A percentile compares a stretch with the other conserved stretches of the same genome.
Evolutionary conservation across 345 rosid species (phyloP).

Genomic region (Lepidium aucheri): DNA sequence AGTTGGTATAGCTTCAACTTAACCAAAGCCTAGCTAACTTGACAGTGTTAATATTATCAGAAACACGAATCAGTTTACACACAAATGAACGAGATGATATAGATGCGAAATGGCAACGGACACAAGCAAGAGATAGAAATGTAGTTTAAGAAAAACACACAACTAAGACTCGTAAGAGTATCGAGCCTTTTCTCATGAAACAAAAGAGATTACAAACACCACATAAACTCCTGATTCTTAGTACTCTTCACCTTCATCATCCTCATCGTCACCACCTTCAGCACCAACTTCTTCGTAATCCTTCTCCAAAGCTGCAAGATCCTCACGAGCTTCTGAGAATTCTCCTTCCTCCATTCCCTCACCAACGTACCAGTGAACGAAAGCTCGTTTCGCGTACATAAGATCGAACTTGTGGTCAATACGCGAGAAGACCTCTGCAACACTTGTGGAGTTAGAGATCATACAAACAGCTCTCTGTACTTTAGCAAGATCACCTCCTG

Average conservation of each 20-base stretch:
- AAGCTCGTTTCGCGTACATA: slow-evolving; percentile 71
- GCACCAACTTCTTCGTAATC: slow-evolving; percentile 81
- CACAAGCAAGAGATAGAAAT: not conserved
- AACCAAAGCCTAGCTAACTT: no score
- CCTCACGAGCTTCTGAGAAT: slow-evolving; percentile 75
- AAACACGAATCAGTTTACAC: not conserved
- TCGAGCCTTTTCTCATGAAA: slow-evolving; percentile 5
- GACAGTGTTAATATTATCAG: not conserved
- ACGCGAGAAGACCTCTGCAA: slow-evolving; percentile 68
- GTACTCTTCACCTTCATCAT: slow-evolving; percentile 51
- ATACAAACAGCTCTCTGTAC: slow-evolving; percentile 77
- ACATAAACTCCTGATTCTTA: not conserved
- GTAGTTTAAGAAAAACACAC: slow-evolving; percentile 2
- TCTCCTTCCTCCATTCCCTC: slow-evolving; percentile 90
- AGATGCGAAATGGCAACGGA: not conserved
- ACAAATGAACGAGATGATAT: not conserved
- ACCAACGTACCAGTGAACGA: slow-evolving; percentile 77
- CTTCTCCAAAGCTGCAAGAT: slow-evolving; percentile 71
- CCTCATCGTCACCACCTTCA: slow-evolving; percentile 64
- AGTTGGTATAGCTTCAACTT: no score
- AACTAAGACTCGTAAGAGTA: slow-evolving; percentile 18
- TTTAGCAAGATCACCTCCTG: slow-evolving; percentile 77
- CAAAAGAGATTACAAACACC: not conserved
- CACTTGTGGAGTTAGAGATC: slow-evolving; percentile 77
- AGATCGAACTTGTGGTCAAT: slow-evolving; percentile 74